phyloP scores from a whole-genome alignment of 192 early-diverging fungal species.

The Umbelopsis vinacea region DNA sequence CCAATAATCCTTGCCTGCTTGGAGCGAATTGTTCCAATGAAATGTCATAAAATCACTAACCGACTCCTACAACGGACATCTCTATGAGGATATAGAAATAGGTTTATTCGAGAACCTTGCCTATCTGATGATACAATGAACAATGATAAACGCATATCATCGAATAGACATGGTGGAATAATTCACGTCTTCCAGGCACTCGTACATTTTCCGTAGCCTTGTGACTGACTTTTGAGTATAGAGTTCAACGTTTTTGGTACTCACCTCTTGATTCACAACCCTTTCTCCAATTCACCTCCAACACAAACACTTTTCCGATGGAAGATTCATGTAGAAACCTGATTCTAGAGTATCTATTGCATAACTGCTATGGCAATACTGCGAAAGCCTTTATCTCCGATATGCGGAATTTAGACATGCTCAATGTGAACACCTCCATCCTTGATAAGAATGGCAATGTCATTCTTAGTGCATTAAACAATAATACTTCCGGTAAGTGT shows the following conservation, averaged over 20 bases:
- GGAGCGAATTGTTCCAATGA: too few species aligned
- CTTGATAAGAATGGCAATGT: conserved; percentile 21
- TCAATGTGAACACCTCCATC: conserved; percentile 30
- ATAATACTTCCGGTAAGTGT: conserved; percentile 24
- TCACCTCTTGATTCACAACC: neutral
- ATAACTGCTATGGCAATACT: conserved; percentile 71
- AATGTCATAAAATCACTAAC: too few species aligned
- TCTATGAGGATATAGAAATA: too few species aligned
- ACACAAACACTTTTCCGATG: neutral
- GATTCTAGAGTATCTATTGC: conserved; percentile 68
- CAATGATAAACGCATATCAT: too few species aligned
- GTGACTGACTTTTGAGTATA: neutral
- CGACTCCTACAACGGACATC: too few species aligned
- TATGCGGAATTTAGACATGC: conserved; percentile 34
- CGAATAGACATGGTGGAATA: too few species aligned
- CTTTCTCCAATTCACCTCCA: neutral
- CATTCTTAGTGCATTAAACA: conserved; percentile 5
- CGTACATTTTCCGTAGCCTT: neutral
- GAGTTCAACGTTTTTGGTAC: neutral
- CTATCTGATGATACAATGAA: too few species aligned
- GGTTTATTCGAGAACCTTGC: too few species aligned
- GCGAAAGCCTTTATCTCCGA: conserved; percentile 62
- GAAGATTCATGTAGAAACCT: conserved; percentile 42
- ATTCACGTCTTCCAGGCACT: neutral
- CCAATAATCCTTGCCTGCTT: too few species aligned